phyloP scores from a whole-genome alignment of 2,329 filamentous ascomycete genomes.

The Xylaria hypoxylon region DNA sequence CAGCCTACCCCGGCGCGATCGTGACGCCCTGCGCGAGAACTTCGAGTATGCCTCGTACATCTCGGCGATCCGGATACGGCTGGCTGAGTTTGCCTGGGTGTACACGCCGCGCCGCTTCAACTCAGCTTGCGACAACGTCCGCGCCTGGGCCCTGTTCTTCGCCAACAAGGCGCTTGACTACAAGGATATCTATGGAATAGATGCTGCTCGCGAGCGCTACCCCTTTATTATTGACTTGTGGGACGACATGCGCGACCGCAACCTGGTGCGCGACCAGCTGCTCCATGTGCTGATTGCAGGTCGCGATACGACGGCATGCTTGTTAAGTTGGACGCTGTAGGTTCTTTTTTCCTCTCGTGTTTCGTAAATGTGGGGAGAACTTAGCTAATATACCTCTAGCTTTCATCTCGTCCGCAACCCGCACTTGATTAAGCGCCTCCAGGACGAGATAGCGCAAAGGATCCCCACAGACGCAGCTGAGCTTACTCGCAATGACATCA shows the following conservation, averaged over 20 bases:
- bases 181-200: conserved; percentile 26
- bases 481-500: conserved; percentile 39
- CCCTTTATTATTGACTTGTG: conserved; percentile 56
- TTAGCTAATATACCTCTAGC: too few species aligned
- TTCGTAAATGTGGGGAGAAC: too few species aligned
- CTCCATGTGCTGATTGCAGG: conserved; percentile 41
- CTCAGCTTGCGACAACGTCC: conserved; percentile 36
- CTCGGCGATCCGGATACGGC: conserved; percentile 35
- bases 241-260: conserved; percentile 32
- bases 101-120: conserved; percentile 37
- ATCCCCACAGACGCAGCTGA: conserved; percentile 18
- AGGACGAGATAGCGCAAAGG: conserved; percentile 32
- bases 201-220: conserved; percentile 52
- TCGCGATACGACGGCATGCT: conserved; percentile 40
- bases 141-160: conserved; percentile 42
- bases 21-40: conserved; percentile 38
- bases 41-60: conserved; percentile 40
- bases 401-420: conserved; percentile 42
- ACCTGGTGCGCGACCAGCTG: conserved; percentile 41
- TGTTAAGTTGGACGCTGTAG: conserved; percentile 42
- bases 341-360: too few species aligned
- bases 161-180: conserved; percentile 50
- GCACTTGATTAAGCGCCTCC: conserved; percentile 30
- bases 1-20: conserved; percentile 33
- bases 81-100: conserved; percentile 36